Evolutionary conservation across 306 rosid species (phyloP), one percentile per base, ranked within the genome.

Genomic region (Inga leiocalycina): DNA sequence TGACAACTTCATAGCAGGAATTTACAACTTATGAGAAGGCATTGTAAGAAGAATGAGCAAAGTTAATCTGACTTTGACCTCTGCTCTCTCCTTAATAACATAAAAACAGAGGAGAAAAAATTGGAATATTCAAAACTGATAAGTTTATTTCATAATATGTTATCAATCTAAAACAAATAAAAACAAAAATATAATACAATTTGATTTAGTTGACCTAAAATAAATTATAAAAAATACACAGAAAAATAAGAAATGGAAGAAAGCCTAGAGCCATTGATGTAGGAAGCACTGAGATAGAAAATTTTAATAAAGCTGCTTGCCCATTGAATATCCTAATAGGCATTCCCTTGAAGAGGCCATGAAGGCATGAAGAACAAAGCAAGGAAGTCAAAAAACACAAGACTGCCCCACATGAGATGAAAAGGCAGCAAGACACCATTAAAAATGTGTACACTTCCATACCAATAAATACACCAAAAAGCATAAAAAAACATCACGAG

Each of bases 341-440:
- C 65, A 54, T 68, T 76, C 30, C 35, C 85, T 46, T 71, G 74
- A 68, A 67, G 72, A 13, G 71, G 59, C 66, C 71, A 56, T 59
- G 46, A 27, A 27, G 30, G 30, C 30, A 27, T 27, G 30, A 19
- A 44, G 45, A 57, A 57, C 65, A 56, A 62, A 57, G 57, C 13
- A 45, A 24, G 79, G 24, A 8, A 48, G 22, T 2, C 17, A 73
- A 24, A 27, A 73, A 73, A 27, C 43, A 27, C 24, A 24, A 13
- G 27, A 15, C 22, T 48, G 24, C 35, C 39, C 59, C 61, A 14
- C 22, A 46, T 0, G 17, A 44, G 35, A 44, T 44, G 75, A 12
- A 44, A 44, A 71, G 19, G 34, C 75, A 5, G 56, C 10, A 13
- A 41, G 37, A 71, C 56, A 22, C 56, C 17, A 9, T 41, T 41